Conservation (phyloP, 2,329 filamentous ascomycete species). For the Aspergillus felis region DNA sequence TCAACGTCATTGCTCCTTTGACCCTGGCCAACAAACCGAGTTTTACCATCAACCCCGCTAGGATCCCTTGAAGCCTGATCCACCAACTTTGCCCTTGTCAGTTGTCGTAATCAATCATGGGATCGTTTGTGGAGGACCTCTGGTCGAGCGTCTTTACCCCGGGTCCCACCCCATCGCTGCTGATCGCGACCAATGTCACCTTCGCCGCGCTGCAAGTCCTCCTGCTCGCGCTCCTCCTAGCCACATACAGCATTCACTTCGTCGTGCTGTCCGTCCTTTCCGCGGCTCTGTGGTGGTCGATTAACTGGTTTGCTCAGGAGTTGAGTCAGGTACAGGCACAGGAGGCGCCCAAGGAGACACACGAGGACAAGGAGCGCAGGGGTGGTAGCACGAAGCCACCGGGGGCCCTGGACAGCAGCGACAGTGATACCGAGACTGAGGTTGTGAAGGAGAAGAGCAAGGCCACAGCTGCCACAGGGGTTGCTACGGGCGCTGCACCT, state of each 20-base stretch:
- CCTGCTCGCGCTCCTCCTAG: constrained; percentile 69
- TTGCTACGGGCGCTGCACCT: constrained; percentile 9
- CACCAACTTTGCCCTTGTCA: background rate
- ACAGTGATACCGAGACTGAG: constrained; percentile 46
- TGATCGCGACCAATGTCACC: constrained; percentile 83
- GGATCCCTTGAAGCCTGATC: background rate
- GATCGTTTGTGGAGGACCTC: constrained; percentile 65
- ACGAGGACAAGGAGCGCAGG: constrained; percentile 14
- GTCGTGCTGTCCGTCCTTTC: constrained; percentile 73
- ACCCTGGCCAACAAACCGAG: constrained; percentile 1
- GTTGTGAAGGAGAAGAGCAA: constrained; percentile 18
- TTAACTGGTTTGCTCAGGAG: constrained; percentile 93
- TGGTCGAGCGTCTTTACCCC: constrained; percentile 93
- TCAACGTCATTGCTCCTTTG: constrained; percentile 7
- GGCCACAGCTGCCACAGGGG: constrained; percentile 5
- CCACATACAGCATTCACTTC: constrained; percentile 87
- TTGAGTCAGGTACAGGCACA: constrained; percentile 51
- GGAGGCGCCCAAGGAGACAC: constrained; percentile 41
- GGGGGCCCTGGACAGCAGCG: constrained; percentile 34
- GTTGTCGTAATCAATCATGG: constrained; percentile 28
- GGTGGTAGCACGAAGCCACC: constrained; percentile 26
- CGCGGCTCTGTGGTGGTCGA: constrained; percentile 81
- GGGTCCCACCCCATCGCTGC: constrained; percentile 80
- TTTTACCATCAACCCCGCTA: constrained; percentile 1
- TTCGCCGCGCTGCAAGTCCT: constrained; percentile 82